A percentile compares a stretch with the other conserved stretches of the same genome.
These are phyloP conservation scores for Leccinellum luteum DNA, from an alignment of 768 basidiomycete species.

Conservation along the genomic window DNA sequence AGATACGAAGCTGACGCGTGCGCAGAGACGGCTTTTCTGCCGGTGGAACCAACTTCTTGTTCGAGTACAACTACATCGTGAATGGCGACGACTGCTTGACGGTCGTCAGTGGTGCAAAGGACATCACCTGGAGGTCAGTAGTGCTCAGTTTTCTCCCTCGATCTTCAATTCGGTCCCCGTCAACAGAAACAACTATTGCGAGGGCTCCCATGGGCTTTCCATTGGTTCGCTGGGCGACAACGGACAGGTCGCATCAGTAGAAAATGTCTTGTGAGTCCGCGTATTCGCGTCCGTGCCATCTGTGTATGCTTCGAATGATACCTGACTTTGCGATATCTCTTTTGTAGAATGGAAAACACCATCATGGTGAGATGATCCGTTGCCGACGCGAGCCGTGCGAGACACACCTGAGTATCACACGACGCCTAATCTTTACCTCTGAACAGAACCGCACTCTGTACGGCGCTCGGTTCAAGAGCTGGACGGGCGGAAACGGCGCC, in stretches of 20 bases:
- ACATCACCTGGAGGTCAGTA: conserved; percentile 47
- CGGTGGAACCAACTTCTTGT: not conserved
- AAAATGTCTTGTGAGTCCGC: conserved; percentile 52
- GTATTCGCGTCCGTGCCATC: conserved; percentile 18
- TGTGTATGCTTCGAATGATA: conserved; percentile 22
- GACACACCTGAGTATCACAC: too few relatives aligned
- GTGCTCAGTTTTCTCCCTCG: not conserved
- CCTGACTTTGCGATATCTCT: not conserved
- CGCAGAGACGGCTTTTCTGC: not conserved
- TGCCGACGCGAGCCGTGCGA: not conserved
- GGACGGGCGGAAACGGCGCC: conserved; percentile 59
- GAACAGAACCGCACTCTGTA: conserved; percentile 49
- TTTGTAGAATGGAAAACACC: conserved; percentile 2
- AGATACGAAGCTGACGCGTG: not conserved
- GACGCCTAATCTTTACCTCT: not conserved
- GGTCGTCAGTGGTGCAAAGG: conserved; percentile 53
- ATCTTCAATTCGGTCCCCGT: not conserved
- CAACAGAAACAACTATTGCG: conserved; percentile 49
- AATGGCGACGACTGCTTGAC: conserved; percentile 66
- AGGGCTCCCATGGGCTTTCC: conserved; percentile 58
- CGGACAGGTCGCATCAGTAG: conserved; percentile 51
- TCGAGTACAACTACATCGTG: conserved; percentile 43
- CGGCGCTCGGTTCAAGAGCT: conserved; percentile 66
- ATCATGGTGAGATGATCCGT: not conserved
- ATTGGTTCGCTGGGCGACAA: conserved; percentile 46